Conservation (phyloP, 345 rosid species). For the Arabis hirsuta region DNA sequence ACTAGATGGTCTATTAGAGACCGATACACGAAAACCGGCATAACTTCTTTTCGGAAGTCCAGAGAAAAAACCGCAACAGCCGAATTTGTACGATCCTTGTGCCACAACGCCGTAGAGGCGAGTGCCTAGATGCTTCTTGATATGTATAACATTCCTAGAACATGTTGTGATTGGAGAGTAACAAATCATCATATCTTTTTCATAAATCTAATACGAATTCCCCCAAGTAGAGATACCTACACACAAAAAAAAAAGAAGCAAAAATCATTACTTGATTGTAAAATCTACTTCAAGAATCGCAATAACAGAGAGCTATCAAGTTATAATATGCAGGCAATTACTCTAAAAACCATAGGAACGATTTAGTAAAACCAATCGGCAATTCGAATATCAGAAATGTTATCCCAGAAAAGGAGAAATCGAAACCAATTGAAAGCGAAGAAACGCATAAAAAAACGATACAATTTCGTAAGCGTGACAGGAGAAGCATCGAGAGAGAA, state of each 20-base stretch:
- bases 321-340: too few relatives aligned
- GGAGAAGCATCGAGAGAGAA: constrained; percentile 25
- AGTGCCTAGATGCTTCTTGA: constrained; percentile 54
- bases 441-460: constrained; percentile 8
- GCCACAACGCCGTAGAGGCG: constrained; percentile 44
- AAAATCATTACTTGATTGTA: constrained; percentile 4
- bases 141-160: constrained; percentile 54
- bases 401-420: background rate
- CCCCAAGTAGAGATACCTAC: constrained; percentile 8
- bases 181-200: constrained; percentile 57
- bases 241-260: background rate
- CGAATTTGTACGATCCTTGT: constrained; percentile 50
- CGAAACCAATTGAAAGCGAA: constrained; percentile 1
- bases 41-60: constrained; percentile 43
- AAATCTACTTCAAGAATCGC: background rate
- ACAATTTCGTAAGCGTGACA: constrained; percentile 7
- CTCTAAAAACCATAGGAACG: background rate
- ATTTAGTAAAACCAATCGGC: background rate
- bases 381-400: background rate
- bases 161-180: constrained; percentile 57
- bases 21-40: constrained; percentile 48
- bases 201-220: background rate
- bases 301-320: too few relatives aligned
- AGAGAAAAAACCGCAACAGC: constrained; percentile 42
- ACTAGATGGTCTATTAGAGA: constrained; percentile 50